A percentile compares a stretch with the other conserved stretches of the same genome.
These are phyloP conservation scores for Cladosporium velox DNA, from an alignment of 2,329 filamentous ascomycete genomes.

Conservation along the genomic window DNA sequence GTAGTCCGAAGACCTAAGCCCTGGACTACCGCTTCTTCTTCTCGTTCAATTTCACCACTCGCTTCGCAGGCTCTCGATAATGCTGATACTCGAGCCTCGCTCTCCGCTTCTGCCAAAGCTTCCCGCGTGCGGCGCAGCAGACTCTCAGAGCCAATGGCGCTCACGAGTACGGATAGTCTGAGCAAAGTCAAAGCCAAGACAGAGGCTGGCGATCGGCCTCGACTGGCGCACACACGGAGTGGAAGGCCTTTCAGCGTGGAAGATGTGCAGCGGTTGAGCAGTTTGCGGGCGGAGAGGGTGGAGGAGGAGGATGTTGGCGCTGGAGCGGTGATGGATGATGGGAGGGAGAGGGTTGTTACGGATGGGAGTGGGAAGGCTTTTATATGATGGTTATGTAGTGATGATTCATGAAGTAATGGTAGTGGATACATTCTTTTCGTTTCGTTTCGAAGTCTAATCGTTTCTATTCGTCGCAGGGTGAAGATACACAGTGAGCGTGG, in stretches of 20 bases:
- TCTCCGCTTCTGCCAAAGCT: background rate
- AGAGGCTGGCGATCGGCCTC: constrained; percentile 18
- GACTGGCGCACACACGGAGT: constrained; percentile 27
- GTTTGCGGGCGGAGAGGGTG: constrained; percentile 31
- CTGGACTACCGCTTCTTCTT: constrained; percentile 1
- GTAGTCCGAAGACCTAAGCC: background rate
- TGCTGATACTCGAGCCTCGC: background rate
- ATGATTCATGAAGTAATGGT: background rate
- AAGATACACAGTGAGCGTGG: background rate
- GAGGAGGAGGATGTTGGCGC: constrained; percentile 22
- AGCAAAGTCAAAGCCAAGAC: constrained; percentile 22
- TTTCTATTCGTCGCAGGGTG: background rate
- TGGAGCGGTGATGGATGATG: constrained; percentile 23
- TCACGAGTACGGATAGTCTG: constrained; percentile 36
- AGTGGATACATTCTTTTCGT: background rate
- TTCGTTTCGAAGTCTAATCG: background rate
- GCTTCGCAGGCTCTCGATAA: constrained; percentile 9
- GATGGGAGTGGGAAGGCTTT: constrained; percentile 16
- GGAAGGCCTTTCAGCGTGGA: constrained; percentile 31
- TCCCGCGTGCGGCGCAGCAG: constrained; percentile 19
- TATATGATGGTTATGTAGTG: constrained; percentile 1
- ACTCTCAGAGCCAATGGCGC: constrained; percentile 32
- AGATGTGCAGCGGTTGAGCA: constrained; percentile 33
- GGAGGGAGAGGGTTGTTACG: constrained; percentile 2
- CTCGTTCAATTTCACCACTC: background rate